A percentile compares a stretch with the other conserved stretches of the same genome.
These are phyloP conservation scores for Rasamsonia emersonii DNA, from an alignment of 2,329 filamentous ascomycete species.

Conservation along the genomic window DNA sequence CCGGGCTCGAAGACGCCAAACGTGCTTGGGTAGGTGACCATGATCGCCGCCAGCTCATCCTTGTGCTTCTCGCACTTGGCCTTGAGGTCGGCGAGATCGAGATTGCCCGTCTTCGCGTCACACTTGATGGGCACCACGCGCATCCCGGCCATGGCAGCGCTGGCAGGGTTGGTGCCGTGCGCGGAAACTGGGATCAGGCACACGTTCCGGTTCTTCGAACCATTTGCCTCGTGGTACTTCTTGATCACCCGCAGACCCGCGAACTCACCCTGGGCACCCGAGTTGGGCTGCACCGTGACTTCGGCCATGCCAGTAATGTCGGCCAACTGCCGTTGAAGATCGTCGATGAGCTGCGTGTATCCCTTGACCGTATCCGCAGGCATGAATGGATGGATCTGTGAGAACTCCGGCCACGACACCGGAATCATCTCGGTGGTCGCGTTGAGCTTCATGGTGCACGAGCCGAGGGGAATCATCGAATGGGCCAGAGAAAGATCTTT, in stretches of 20 bases:
- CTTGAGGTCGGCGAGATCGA: slow-evolving; percentile 77
- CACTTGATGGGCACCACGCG: slow-evolving; percentile 89
- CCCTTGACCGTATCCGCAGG: slow-evolving; percentile 56
- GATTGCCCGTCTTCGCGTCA: slow-evolving; percentile 74
- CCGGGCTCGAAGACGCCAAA: slow-evolving; percentile 91
- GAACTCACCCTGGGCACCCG: slow-evolving; percentile 91
- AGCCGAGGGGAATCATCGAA: slow-evolving; percentile 95
- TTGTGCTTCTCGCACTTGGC: slow-evolving; percentile 83
- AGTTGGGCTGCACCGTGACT: slow-evolving; percentile 90
- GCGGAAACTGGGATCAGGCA: slow-evolving; percentile 92
- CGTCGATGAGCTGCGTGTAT: slow-evolving; percentile 60
- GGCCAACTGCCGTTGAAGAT: slow-evolving; percentile 66
- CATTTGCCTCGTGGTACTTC: slow-evolving; percentile 66
- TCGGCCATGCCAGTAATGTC: slow-evolving; percentile 83
- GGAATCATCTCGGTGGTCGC: slow-evolving; percentile 89
- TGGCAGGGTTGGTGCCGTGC: slow-evolving; percentile 92
- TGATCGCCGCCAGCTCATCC: slow-evolving; percentile 80
- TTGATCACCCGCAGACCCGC: slow-evolving; percentile 81
- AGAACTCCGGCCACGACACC: slow-evolving; percentile 66
- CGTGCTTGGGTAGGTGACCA: slow-evolving; percentile 94
- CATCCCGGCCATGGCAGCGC: slow-evolving; percentile 93
- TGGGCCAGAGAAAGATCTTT: slow-evolving; percentile 91
- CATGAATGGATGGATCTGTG: slow-evolving; percentile 73
- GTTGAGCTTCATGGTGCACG: slow-evolving; percentile 98
- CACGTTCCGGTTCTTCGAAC: slow-evolving; percentile 64